phyloP scores from a whole-genome alignment of 2,329 filamentous ascomycete species.

The Beauveria medogensis region DNA sequence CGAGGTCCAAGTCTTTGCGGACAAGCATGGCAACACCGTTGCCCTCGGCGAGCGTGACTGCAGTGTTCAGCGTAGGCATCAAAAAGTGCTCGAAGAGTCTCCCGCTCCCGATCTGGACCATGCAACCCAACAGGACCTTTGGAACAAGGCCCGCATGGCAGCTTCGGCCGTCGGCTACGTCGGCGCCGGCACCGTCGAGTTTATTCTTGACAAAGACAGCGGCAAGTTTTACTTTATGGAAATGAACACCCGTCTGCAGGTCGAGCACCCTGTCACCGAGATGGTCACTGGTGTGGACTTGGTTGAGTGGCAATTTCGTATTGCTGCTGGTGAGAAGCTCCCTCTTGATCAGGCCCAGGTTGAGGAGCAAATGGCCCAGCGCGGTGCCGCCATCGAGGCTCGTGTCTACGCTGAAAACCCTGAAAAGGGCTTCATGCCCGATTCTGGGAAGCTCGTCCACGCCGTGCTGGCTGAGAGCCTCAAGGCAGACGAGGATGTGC shows the following conservation, averaged over 20 bases:
- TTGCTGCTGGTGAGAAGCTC: constrained; percentile 48
- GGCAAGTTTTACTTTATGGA: constrained; percentile 78
- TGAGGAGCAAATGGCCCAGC: constrained; percentile 62
- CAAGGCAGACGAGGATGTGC: constrained; percentile 58
- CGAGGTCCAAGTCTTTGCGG: constrained; percentile 86
- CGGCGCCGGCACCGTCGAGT: constrained; percentile 86
- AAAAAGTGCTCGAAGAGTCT: constrained; percentile 87
- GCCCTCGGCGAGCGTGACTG: constrained; percentile 85
- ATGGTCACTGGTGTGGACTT: constrained; percentile 65
- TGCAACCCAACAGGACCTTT: constrained; percentile 50
- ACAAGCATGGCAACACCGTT: constrained; percentile 68
- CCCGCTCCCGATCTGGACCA: constrained; percentile 63
- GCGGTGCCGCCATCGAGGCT: constrained; percentile 88
- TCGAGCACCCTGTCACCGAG: constrained; percentile 87
- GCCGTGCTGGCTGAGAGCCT: constrained; percentile 63
- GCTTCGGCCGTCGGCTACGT: constrained; percentile 75
- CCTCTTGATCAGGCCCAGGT: constrained; percentile 55
- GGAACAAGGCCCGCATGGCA: constrained; percentile 57
- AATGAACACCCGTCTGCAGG: constrained; percentile 83
- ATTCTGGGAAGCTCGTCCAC: constrained; percentile 82
- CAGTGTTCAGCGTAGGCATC: constrained; percentile 76
- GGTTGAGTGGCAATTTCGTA: constrained; percentile 93
- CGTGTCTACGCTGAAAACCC: constrained; percentile 96
- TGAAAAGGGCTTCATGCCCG: constrained; percentile 83
- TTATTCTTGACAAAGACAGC: constrained; percentile 76